Evolutionary conservation across 352 stramenopile species (phyloP).

Genomic region (Blastocystis sp.): DNA sequence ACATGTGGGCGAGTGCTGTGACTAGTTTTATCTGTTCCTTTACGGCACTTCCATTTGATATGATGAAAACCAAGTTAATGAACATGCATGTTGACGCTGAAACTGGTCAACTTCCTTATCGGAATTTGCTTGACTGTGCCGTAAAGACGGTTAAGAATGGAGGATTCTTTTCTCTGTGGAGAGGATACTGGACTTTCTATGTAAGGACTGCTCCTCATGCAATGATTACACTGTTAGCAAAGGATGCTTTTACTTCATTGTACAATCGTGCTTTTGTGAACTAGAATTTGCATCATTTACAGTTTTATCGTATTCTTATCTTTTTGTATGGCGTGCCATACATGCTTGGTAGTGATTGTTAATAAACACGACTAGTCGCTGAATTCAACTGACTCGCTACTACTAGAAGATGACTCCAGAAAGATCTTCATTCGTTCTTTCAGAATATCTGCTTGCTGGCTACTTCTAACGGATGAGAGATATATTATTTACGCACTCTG

Average conservation of each 20-base stretch:
- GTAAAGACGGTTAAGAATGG: slow-evolving; percentile 86
- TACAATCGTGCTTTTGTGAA: slow-evolving; percentile 39
- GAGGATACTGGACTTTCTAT: slow-evolving; percentile 94
- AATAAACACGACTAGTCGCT: slow-evolving; percentile 39
- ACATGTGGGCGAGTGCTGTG: slow-evolving; percentile 72
- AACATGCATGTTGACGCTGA: slow-evolving; percentile 84
- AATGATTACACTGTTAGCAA: slow-evolving; percentile 96
- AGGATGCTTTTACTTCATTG: slow-evolving; percentile 72
- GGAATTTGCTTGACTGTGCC: slow-evolving; percentile 84
- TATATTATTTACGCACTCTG: neutral
- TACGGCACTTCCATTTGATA: slow-evolving; percentile 93
- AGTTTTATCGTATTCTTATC: neutral
- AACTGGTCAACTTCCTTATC: slow-evolving; percentile 84
- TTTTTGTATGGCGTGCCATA: slow-evolving; percentile 14
- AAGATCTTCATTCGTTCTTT: neutral
- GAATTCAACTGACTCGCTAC: slow-evolving; percentile 50
- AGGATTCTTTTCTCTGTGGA: slow-evolving; percentile 88
- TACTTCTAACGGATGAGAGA: neutral
- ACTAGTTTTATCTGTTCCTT: slow-evolving; percentile 91
- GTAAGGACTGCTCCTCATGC: slow-evolving; percentile 90
- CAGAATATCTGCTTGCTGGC: neutral
- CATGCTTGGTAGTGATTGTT: neutral
- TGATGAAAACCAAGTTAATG: slow-evolving; percentile 95
- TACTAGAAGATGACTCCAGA: slow-evolving; percentile 28
- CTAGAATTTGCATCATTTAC: neutral